Evolutionary conservation across 176 grass and related monocot genomes (phyloP).

Genomic region (Areca catechu): DNA sequence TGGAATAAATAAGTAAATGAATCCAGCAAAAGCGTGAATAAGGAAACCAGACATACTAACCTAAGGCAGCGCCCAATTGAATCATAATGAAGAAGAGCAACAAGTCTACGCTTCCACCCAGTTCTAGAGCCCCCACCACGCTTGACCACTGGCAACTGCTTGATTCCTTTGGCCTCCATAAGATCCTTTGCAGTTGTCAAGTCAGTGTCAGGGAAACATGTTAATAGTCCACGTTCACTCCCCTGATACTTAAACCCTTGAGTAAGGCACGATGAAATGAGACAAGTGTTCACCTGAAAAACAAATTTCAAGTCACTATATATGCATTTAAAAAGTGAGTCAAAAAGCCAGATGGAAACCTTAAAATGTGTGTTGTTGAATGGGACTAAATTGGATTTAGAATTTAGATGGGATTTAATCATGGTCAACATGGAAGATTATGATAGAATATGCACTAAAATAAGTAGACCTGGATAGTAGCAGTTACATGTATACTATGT

Average conservation of each 20-base stretch:
- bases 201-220: slow-evolving; percentile 89
- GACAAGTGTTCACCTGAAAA: slow-evolving; percentile 61
- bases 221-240: slow-evolving; percentile 76
- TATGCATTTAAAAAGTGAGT: neutral
- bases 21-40: no score
- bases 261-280: slow-evolving; percentile 64
- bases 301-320: slow-evolving; percentile 13
- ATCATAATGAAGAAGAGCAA: slow-evolving; percentile 92
- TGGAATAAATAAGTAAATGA: no score
- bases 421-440: no score
- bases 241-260: slow-evolving; percentile 81
- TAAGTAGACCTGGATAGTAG: no score
- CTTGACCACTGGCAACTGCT: slow-evolving; percentile 94
- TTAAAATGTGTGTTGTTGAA: no score
- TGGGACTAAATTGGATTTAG: no score
- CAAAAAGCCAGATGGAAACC: neutral
- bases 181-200: slow-evolving; percentile 90
- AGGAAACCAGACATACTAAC: slow-evolving; percentile 26
- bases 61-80: slow-evolving; percentile 71
- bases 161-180: slow-evolving; percentile 97
- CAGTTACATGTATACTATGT: no score
- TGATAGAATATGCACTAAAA: no score
- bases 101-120: slow-evolving; percentile 60
- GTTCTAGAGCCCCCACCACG: slow-evolving; percentile 47
- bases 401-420: no score